phyloP scores from a whole-genome alignment of 352 stramenopile species.

The Aphanomyces cochlioides region DNA sequence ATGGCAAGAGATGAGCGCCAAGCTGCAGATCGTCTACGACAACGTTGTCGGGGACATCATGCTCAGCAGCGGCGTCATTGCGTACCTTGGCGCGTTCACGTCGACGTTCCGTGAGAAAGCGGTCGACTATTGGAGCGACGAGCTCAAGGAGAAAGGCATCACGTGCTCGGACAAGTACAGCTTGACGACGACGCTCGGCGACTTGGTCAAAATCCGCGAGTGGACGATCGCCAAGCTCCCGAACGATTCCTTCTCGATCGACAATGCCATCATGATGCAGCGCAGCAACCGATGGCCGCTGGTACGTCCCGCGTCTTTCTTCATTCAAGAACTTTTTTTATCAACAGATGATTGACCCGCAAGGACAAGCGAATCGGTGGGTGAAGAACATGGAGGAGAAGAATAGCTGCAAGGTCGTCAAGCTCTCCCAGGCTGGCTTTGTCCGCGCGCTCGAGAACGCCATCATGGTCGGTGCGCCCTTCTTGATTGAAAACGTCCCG shows the following conservation, averaged over 20 bases:
- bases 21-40: slow-evolving; percentile 83
- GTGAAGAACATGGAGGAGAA: slow-evolving; percentile 93
- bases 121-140: slow-evolving; percentile 75
- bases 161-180: slow-evolving; percentile 77
- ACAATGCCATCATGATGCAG: slow-evolving; percentile 94
- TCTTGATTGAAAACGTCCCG: slow-evolving; percentile 92
- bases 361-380: slow-evolving; percentile 94
- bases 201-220: slow-evolving; percentile 88
- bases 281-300: slow-evolving; percentile 90
- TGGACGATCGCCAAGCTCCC: slow-evolving; percentile 95
- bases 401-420: slow-evolving; percentile 89
- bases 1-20: slow-evolving; percentile 88
- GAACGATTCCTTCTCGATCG: slow-evolving; percentile 93
- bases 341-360: slow-evolving; percentile 90
- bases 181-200: slow-evolving; percentile 84
- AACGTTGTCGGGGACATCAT: slow-evolving; percentile 93
- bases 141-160: slow-evolving; percentile 47
- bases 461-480: slow-evolving; percentile 90
- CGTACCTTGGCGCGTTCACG: slow-evolving; percentile 92
- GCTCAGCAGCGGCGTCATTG: slow-evolving; percentile 90
- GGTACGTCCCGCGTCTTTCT: slow-evolving; percentile 6
- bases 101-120: slow-evolving; percentile 87
- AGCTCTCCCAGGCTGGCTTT: slow-evolving; percentile 91
- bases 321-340: neutral
- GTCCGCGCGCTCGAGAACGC: slow-evolving; percentile 94